These are phyloP conservation scores for Saccharomycopsis sp. DNA, from an alignment of 805 yeast genomes.

Conservation along the genomic window DNA sequence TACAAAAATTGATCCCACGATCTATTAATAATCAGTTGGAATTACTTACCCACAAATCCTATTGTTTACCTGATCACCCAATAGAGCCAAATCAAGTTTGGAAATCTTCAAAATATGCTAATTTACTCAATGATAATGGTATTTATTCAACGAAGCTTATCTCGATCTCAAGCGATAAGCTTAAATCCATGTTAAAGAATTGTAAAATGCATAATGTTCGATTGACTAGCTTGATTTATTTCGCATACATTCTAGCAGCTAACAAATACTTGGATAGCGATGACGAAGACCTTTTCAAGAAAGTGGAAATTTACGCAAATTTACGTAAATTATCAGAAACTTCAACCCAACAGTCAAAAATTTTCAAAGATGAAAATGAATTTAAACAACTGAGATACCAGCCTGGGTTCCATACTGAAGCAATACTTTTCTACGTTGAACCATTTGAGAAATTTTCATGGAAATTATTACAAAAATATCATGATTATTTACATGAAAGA, in stretches of 20 bases:
- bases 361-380: background rate
- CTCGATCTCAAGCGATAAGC: too few relatives aligned
- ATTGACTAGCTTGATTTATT: background rate
- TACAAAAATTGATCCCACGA: background rate
- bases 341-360: background rate
- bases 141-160: background rate
- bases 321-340: background rate
- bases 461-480: background rate
- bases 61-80: background rate
- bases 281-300: too few relatives aligned
- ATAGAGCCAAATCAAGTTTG: background rate
- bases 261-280: too few relatives aligned
- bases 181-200: background rate
- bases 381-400: slow-evolving; percentile 1
- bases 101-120: background rate
- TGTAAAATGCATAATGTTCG: background rate
- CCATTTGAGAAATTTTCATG: slow-evolving; percentile 1
- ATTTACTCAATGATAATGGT: background rate
- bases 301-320: slow-evolving; percentile 5
- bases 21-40: background rate
- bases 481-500: slow-evolving; percentile 1
- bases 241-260: background rate
- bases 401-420: slow-evolving; percentile 3
- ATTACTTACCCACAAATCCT: background rate
- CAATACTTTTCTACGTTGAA: slow-evolving; percentile 1